Evolutionary conservation across 2,329 filamentous ascomycete genomes (phyloP).

Genomic region (Apiospora malaysiana): DNA sequence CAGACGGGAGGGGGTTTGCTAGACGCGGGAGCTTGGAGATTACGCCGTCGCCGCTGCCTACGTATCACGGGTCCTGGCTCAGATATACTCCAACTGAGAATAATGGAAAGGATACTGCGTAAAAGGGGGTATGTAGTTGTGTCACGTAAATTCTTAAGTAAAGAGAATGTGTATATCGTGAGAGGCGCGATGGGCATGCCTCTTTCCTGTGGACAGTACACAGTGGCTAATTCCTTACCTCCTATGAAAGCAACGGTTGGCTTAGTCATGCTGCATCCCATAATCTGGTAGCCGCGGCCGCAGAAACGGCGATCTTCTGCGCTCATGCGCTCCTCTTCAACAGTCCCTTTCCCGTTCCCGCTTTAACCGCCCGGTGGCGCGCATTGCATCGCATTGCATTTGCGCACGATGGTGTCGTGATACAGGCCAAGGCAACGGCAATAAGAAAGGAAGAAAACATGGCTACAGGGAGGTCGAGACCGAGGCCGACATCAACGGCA

Average conservation of each 20-base stretch:
- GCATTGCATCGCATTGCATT: constrained; percentile 17
- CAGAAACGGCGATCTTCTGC: constrained; percentile 13
- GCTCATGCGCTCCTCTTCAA: constrained; percentile 6
- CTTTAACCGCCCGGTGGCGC: constrained; percentile 8
- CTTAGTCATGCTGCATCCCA: neutral
- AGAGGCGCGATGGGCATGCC: neutral
- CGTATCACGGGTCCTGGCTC: neutral
- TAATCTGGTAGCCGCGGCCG: constrained; percentile 11
- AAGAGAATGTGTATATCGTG: neutral
- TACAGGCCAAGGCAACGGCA: neutral
- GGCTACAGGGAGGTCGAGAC: neutral
- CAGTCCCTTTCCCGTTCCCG: neutral
- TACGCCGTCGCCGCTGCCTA: neutral
- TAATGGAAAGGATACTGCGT: neutral
- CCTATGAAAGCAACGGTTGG: neutral
- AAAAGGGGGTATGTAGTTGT: neutral
- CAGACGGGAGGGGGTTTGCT: neutral
- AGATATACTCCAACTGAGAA: neutral
- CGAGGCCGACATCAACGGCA: neutral
- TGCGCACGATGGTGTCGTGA: neutral
- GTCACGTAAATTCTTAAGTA: too few relatives aligned
- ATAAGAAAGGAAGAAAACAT: neutral
- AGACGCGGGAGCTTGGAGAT: neutral
- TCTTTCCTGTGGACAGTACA: neutral
- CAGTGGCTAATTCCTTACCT: neutral